These are phyloP conservation scores for Agaricus blazei DNA, from an alignment of 768 basidiomycete species.

Conservation along the genomic window DNA sequence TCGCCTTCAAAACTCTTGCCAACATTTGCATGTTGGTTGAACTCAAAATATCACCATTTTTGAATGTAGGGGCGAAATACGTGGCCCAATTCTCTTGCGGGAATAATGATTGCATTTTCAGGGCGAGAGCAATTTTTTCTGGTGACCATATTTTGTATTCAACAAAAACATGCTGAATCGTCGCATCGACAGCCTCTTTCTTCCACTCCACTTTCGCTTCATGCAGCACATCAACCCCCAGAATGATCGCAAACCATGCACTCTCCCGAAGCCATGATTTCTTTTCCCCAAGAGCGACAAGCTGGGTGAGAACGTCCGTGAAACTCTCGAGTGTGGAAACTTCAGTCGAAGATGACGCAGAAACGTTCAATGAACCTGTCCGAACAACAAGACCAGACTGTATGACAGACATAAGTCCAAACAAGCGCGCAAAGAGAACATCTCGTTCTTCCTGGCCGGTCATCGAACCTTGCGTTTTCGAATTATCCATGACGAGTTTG, in stretches of 20 bases:
- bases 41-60: conserved; percentile 63
- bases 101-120: conserved; percentile 60
- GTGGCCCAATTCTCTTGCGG: conserved; percentile 66
- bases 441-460: conserved; percentile 92
- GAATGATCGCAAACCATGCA: conserved; percentile 77
- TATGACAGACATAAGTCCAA: conserved; percentile 82
- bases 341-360: conserved; percentile 46
- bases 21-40: conserved; percentile 68
- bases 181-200: conserved; percentile 48
- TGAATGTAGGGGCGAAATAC: conserved; percentile 69
- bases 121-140: conserved; percentile 79
- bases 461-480: conserved; percentile 71
- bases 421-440: conserved; percentile 85
- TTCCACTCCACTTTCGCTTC: conserved; percentile 67
- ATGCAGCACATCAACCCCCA: conserved; percentile 57
- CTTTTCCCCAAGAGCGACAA: conserved; percentile 68
- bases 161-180: conserved; percentile 48
- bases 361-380: conserved; percentile 44
- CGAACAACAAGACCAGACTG: conserved; percentile 81
- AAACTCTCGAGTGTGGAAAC: conserved; percentile 59
- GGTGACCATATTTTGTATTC: conserved; percentile 68
- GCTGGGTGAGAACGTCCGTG: conserved; percentile 48
- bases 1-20: conserved; percentile 79
- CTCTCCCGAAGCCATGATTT: conserved; percentile 92
- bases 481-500: conserved; percentile 65